Base-by-base conservation (phyloP, 805 yeast genomes). In the Nakazawaea siamensis region DNA sequence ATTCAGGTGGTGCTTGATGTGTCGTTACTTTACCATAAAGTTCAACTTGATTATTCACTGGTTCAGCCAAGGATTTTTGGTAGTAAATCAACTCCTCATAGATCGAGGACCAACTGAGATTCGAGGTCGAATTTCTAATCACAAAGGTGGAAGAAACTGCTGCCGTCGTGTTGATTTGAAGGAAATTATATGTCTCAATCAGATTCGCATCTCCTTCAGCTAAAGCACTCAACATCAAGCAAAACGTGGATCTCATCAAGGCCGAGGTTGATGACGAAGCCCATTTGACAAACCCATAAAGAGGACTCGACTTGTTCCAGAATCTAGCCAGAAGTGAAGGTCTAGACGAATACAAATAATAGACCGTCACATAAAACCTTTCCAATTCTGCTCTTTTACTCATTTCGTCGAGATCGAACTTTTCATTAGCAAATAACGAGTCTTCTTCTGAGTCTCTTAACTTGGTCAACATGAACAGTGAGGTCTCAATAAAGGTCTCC, bases 201-300 rank as follows among this genome's bases (percentile, higher is more conserved):
- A 86, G 70, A 39, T 73, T 68, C 16, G 66, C 66, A 2, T 66
- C 60, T n/a, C 81, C 79, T 14, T 68, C 64, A 0, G 92, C 67
- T 26, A 90, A 62, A 5, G 92, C 79, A 2, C 94, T 77, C 38
- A 90, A 62, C 67, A 90, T 70, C 38, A 85, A 66, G 43, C 88
- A 76, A 48, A 80, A 86, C 0, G 94, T 73, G 0, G 97, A 81
- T 34, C 85, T 73, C 61, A 87, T 84, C 32, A 86, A 62, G 8
- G 90, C 79, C 12, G 85, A 85, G 37, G 60, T 57, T 47, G 83
- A 77, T 40, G 74, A 76, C 2, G 92, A 66, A 0, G 94, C 94
- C 97, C 97, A 92, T 37, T 73, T 73, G 27, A 90, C 63, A 44
- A 92, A 88, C 0, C 95, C 97, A 48, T 73, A 67, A n/a, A 32